Percentiles rank a stretch among this genome's conserved stretches.
These are phyloP conservation scores for Posidonia oceanica DNA, from an alignment of 116 monocot species.

Conservation along the genomic window DNA sequence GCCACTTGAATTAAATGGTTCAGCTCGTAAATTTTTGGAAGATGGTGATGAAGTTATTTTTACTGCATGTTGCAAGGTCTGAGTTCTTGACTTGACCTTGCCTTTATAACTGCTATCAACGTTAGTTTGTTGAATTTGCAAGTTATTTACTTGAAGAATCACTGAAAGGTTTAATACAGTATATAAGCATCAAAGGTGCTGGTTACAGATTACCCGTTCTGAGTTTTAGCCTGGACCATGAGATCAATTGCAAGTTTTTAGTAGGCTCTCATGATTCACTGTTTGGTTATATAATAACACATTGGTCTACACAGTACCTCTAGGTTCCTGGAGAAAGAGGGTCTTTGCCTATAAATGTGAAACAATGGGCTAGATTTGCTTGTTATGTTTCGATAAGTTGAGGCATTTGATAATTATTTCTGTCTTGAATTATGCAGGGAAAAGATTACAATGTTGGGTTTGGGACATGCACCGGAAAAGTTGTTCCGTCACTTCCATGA, in stretches of 20 bases:
- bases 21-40: conserved; percentile 58
- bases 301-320: too few species aligned
- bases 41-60: conserved; percentile 94
- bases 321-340: too few species aligned
- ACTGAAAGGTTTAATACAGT: too few species aligned
- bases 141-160: too few species aligned
- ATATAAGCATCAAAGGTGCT: too few species aligned
- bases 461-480: conserved; percentile 65
- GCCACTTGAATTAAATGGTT: conserved; percentile 36
- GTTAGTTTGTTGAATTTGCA: neutral
- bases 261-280: too few species aligned
- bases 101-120: neutral
- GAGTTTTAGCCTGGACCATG: too few species aligned
- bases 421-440: conserved; percentile 33
- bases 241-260: too few species aligned
- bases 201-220: too few species aligned
- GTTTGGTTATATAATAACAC: too few species aligned
- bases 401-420: neutral
- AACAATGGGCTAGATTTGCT: too few species aligned
- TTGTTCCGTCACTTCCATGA: conserved; percentile 42
- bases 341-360: too few species aligned
- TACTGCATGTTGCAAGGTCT: conserved; percentile 72
- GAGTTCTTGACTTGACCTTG: neutral
- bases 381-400: neutral
- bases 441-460: conserved; percentile 73